These are phyloP conservation scores for Lepiota subincarnata DNA, from an alignment of 768 basidiomycete genomes.

Conservation along the genomic window DNA sequence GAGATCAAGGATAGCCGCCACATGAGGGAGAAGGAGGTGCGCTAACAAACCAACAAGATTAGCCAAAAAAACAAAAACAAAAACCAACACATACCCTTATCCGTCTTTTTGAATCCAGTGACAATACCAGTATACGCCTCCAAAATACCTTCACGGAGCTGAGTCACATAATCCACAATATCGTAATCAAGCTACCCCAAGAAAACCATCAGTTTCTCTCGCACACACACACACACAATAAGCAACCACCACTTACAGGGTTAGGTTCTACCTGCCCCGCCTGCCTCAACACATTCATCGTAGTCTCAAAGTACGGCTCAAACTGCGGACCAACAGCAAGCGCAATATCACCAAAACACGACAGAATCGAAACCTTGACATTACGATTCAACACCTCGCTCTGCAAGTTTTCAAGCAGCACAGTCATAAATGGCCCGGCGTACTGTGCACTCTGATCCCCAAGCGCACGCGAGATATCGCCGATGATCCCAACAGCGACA, in stretches of 20 bases:
- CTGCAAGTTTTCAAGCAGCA: conserved; percentile 86
- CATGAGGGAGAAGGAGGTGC: conserved; percentile 62
- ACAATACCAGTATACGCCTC: conserved; percentile 97
- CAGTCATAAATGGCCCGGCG: conserved; percentile 86
- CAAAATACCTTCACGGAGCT: conserved; percentile 89
- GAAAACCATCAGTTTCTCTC: conserved; percentile 5
- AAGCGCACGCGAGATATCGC: conserved; percentile 93
- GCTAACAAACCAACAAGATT: conserved; percentile 24
- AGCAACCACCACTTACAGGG: conserved; percentile 50
- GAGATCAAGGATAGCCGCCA: conserved; percentile 73
- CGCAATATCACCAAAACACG: conserved; percentile 96
- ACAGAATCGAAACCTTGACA: conserved; percentile 95
- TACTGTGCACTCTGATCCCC: conserved; percentile 82
- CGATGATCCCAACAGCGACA: conserved; percentile 92
- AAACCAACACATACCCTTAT: conserved; percentile 53
- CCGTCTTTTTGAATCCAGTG: conserved; percentile 81
- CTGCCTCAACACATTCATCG: conserved; percentile 88
- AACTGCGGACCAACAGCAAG: conserved; percentile 85
- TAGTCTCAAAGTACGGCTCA: conserved; percentile 84
- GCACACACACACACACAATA: conserved; percentile 6
- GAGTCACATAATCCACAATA: conserved; percentile 86
- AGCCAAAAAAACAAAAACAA: conserved; percentile 4
- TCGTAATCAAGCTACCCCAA: conserved; percentile 70
- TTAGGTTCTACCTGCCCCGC: conserved; percentile 87
- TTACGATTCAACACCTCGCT: conserved; percentile 87